Evolutionary conservation across 164 flowering plant species (phyloP).

Genomic region (grape (Vitis vinifera)): ASM3070453v1 NC_081809.1:5298001-5298500

Average conservation of each 20-base stretch:
- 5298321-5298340: conserved; percentile 52
- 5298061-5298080: conserved; percentile 75
- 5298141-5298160: conserved; percentile 62
- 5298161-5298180: conserved; percentile 55
- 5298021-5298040: conserved; percentile 59
- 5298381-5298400: conserved; percentile 82
- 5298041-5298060: conserved; percentile 79
- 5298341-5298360: conserved; percentile 81
- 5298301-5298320: conserved; percentile 42
- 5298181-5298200: conserved; percentile 62
- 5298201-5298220: conserved; percentile 61
- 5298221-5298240: conserved; percentile 57
- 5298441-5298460: conserved; percentile 73
- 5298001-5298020: conserved; percentile 53
- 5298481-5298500: conserved; percentile 64
- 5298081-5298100: conserved; percentile 45
- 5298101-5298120: conserved; percentile 71
- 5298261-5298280: conserved; percentile 90
- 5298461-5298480: conserved; percentile 52
- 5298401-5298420: conserved; percentile 72
- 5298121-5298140: conserved; percentile 43
- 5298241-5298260: conserved; percentile 77
- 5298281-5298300: conserved; percentile 57
- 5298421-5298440: conserved; percentile 85
- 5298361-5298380: conserved; percentile 93